Percentiles rank a stretch among this genome's conserved stretches.
Conservation (phyloP, 148 eudicot genomes). For the Dysphania ambrosioides region DNA sequence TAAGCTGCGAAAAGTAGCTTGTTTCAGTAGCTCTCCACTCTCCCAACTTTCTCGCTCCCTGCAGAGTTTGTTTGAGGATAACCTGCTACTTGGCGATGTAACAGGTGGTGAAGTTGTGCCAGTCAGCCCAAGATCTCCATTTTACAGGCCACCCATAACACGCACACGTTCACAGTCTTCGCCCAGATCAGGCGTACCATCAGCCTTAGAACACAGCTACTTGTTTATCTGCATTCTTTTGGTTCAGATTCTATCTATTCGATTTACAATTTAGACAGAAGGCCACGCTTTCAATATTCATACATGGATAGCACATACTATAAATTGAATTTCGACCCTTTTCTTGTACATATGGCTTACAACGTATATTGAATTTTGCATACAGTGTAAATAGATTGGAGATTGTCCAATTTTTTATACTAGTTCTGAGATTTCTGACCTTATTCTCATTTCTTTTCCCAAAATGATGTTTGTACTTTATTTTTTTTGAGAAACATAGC, state of each 20-base stretch:
- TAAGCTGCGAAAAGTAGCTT: no score
- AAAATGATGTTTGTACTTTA: no score
- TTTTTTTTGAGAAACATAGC: no score
- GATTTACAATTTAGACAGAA: background rate
- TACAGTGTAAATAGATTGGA: background rate
- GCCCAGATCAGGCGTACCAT: background rate
- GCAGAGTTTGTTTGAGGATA: no score
- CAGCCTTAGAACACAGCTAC: slow-evolving; percentile 16
- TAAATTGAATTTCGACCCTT: background rate
- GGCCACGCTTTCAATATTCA: background rate
- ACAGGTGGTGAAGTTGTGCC: slow-evolving; percentile 32
- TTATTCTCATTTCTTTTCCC: no score
- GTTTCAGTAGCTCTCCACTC: no score
- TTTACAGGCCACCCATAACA: background rate
- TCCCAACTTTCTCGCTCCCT: background rate
- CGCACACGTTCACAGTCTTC: background rate
- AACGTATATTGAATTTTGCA: background rate
- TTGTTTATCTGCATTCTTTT: slow-evolving; percentile 4
- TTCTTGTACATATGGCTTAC: slow-evolving; percentile 9
- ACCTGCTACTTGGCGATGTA: slow-evolving; percentile 1
- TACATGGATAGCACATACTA: background rate
- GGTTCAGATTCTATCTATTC: slow-evolving; percentile 18
- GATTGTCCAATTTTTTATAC: background rate
- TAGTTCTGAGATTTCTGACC: no score
- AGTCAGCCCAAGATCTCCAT: background rate